Conservation (phyloP, 805 yeast genomes). For the Zygoascus bituminiphila region DNA sequence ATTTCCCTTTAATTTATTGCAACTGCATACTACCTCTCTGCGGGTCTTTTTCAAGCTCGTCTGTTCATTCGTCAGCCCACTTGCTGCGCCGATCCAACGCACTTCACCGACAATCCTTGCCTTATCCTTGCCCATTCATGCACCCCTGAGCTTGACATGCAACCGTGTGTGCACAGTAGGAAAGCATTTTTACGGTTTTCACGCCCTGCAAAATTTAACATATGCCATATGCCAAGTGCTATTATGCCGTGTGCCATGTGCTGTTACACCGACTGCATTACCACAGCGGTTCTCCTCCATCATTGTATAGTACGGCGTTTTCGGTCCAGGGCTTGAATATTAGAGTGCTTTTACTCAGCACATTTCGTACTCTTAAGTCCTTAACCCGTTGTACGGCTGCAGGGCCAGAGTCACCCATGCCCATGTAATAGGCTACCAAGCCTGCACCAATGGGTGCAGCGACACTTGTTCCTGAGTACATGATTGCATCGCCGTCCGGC, state of each 20-base stretch:
- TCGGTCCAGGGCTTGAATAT: conserved; percentile 21
- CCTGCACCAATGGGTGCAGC: conserved; percentile 95
- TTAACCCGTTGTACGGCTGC: conserved; percentile 17
- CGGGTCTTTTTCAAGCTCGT: not conserved
- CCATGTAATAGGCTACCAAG: conserved; percentile 65
- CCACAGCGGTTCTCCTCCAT: conserved; percentile 24
- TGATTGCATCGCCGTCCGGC: conserved; percentile 8
- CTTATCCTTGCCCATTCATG: not conserved
- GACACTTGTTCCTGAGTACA: conserved; percentile 74
- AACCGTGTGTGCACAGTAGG: not conserved
- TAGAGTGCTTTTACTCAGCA: conserved; percentile 14
- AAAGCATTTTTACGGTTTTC: not conserved
- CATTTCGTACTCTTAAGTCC: conserved; percentile 12
- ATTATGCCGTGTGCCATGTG: no score
- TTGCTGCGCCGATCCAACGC: not conserved
- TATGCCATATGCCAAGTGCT: not conserved
- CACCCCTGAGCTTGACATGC: not conserved
- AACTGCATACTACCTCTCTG: not conserved
- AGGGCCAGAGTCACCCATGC: conserved; percentile 21
- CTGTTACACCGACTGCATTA: conserved; percentile 2
- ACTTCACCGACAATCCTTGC: not conserved
- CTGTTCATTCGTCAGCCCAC: not conserved
- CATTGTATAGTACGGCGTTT: conserved; percentile 20
- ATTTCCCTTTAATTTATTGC: not conserved
- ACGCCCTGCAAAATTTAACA: no score